These are phyloP conservation scores for Suhomyces sp. DNA, from an alignment of 805 yeast genomes.

Conservation along the genomic window DNA sequence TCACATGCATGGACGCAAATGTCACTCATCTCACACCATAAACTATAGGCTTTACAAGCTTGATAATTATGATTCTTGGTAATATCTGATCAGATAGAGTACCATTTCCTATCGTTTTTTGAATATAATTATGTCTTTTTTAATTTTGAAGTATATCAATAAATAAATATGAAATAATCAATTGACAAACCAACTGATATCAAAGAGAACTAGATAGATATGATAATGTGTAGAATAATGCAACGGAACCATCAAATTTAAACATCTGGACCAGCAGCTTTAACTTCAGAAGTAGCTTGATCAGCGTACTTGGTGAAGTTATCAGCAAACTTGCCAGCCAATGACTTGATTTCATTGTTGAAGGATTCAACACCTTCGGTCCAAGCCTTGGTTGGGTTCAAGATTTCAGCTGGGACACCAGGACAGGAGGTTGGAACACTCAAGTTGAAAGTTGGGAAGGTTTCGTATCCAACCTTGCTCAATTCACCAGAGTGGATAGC, in stretches of 20 bases:
- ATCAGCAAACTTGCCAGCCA: conserved; percentile 77
- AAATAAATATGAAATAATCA: neutral
- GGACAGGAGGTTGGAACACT: conserved; percentile 79
- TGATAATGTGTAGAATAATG: neutral
- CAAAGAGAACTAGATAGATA: neutral
- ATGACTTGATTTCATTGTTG: conserved; percentile 45
- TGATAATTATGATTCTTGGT: no score
- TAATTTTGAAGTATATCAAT: neutral
- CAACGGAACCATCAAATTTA: conserved; percentile 13
- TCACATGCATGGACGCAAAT: neutral
- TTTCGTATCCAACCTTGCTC: conserved; percentile 75
- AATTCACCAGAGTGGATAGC: conserved; percentile 91
- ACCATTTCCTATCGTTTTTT: neutral
- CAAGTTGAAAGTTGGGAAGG: conserved; percentile 82
- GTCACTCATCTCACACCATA: neutral
- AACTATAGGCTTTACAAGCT: neutral
- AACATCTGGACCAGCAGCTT: conserved; percentile 84
- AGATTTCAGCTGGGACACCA: conserved; percentile 77
- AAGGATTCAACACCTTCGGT: conserved; percentile 42
- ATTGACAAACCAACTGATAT: neutral
- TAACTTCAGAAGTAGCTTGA: conserved; percentile 80
- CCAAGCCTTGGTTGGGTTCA: conserved; percentile 88
- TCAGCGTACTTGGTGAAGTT: conserved; percentile 83
- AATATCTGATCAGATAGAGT: neutral
- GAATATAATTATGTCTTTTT: neutral